Conservation (phyloP, 257 asterid species). For the Eucommia ulmoides region DNA sequence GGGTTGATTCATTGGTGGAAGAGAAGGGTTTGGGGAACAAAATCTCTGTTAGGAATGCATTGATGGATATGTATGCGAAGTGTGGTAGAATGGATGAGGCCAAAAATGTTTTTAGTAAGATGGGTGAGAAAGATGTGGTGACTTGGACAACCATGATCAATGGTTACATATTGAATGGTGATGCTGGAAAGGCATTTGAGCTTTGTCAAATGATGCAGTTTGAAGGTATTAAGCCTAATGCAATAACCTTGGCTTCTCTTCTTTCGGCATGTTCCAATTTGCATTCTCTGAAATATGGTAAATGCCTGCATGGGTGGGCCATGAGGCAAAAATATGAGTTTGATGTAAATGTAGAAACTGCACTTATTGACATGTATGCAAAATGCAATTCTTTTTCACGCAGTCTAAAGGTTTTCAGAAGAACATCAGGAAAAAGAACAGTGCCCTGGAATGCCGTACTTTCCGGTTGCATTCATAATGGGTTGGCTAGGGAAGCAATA, state of each 20-base stretch:
- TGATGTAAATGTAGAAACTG: slow-evolving; percentile 74
- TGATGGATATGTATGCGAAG: slow-evolving; percentile 74
- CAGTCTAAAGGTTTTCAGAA: slow-evolving; percentile 44
- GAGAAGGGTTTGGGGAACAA: slow-evolving; percentile 32
- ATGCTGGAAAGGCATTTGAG: slow-evolving; percentile 30
- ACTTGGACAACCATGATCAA: slow-evolving; percentile 78
- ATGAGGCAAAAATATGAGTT: slow-evolving; percentile 46
- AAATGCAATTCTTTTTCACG: slow-evolving; percentile 43
- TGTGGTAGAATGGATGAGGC: slow-evolving; percentile 67
- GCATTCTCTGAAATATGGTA: slow-evolving; percentile 57
- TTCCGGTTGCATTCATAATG: slow-evolving; percentile 61
- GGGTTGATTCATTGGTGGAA: slow-evolving; percentile 45
- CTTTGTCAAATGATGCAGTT: slow-evolving; percentile 61
- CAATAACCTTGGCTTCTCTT: slow-evolving; percentile 64
- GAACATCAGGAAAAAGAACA: slow-evolving; percentile 51
- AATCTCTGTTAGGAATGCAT: slow-evolving; percentile 58
- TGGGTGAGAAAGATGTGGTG: slow-evolving; percentile 63
- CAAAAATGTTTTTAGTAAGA: slow-evolving; percentile 37
- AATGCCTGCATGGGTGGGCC: slow-evolving; percentile 84
- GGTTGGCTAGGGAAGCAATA: slow-evolving; percentile 44
- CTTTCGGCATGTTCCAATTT: slow-evolving; percentile 49
- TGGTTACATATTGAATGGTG: slow-evolving; percentile 46
- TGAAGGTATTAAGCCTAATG: slow-evolving; percentile 77
- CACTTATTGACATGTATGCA: slow-evolving; percentile 72
- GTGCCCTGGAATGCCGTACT: slow-evolving; percentile 88